Evolutionary conservation across 2,329 filamentous ascomycete species (phyloP).

Genomic region (Penicillium brevicompactum): DNA sequence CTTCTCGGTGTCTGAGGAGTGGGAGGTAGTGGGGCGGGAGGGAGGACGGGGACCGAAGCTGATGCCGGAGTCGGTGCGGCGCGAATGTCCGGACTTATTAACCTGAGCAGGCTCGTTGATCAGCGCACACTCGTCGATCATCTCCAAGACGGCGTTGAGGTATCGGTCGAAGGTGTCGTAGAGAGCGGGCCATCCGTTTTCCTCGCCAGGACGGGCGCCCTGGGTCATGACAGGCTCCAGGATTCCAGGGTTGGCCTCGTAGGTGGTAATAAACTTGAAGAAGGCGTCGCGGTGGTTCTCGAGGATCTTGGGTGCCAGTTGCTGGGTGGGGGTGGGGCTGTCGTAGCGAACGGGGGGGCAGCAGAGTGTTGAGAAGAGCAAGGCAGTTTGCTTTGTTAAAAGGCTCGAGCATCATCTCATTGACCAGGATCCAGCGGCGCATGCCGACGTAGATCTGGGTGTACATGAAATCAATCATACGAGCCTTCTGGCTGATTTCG

Average conservation of each 20-base stretch:
- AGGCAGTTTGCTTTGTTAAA: conserved; percentile 68
- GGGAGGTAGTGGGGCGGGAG: conserved; percentile 36
- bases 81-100: conserved; percentile 27
- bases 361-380: conserved; percentile 69
- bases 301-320: conserved; percentile 55
- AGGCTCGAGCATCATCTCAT: conserved; percentile 63
- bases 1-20: conserved; percentile 33
- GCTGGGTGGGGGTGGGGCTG: conserved; percentile 51
- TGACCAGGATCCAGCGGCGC: conserved; percentile 67
- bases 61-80: conserved; percentile 60
- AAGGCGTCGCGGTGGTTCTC: conserved; percentile 62
- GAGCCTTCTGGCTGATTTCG: conserved; percentile 53
- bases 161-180: conserved; percentile 59
- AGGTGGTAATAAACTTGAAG: conserved; percentile 62
- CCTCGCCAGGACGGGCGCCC: conserved; percentile 53
- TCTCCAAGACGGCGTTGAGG: conserved; percentile 58
- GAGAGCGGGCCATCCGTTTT: conserved; percentile 58
- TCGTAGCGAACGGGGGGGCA: conserved; percentile 58
- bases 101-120: conserved; percentile 49
- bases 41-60: conserved; percentile 54
- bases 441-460: conserved; percentile 64
- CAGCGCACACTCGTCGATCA: conserved; percentile 62
- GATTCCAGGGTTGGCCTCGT: conserved; percentile 56
- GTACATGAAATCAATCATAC: conserved; percentile 58
- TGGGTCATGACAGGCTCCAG: conserved; percentile 57